phyloP scores from a whole-genome alignment of 129 eudicot genomes.

The Saussurea involucrata region DNA sequence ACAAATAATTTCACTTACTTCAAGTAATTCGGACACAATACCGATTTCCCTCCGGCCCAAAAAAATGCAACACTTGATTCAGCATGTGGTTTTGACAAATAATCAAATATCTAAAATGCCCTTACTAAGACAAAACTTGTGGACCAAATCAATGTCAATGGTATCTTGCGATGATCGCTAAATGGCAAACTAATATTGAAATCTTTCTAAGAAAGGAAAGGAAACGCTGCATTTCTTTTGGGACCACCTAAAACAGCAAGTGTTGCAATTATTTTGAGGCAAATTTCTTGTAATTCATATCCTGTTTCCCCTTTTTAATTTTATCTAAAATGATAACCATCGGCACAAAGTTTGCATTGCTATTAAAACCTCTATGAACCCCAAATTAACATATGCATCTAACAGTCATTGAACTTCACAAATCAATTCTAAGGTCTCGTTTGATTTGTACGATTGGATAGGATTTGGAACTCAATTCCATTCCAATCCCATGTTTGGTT shows the following conservation, averaged over 20 bases:
- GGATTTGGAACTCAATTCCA: too few relatives aligned
- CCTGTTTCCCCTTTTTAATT: neutral
- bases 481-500: too few relatives aligned
- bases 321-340: neutral
- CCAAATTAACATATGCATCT: neutral
- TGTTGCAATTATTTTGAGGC: neutral
- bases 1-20: neutral
- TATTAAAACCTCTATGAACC: neutral
- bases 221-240: neutral
- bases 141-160: neutral
- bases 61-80: neutral
- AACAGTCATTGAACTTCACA: neutral
- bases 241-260: neutral
- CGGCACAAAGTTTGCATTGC: neutral
- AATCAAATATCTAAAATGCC: neutral
- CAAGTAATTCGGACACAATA: neutral
- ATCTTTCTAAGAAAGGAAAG: neutral
- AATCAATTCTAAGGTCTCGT: too few relatives aligned
- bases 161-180: neutral
- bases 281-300: neutral
- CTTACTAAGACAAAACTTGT: neutral
- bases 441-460: too few relatives aligned
- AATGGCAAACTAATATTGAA: neutral
- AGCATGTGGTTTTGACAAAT: neutral
- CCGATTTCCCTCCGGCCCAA: neutral